Evolutionary conservation across 2,329 filamentous ascomycete genomes (phyloP).

Genomic region (Colletotrichum tofieldiae): DNA sequence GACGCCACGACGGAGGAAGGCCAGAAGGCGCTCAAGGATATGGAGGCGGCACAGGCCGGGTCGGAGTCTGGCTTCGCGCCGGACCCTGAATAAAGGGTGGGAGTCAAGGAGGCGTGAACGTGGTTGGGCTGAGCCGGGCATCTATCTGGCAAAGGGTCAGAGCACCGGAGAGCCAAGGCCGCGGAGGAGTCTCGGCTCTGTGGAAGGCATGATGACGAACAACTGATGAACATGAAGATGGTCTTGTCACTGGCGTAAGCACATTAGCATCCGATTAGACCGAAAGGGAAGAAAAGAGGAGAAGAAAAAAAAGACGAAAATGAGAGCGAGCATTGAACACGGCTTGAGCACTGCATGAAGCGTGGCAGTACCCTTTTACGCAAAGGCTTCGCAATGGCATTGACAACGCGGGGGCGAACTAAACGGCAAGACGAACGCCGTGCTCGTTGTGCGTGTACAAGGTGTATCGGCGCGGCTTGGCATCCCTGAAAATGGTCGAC

Average conservation of each 20-base stretch:
- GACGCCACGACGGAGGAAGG: constrained; percentile 94
- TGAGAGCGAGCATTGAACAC: constrained; percentile 25
- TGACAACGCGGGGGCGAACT: background rate
- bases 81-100: constrained; percentile 58
- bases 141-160: background rate
- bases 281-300: background rate
- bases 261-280: background rate
- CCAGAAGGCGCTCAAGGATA: constrained; percentile 81
- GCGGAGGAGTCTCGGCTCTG: background rate
- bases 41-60: constrained; percentile 69
- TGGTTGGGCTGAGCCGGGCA: background rate
- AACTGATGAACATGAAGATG: background rate
- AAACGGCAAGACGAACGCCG: constrained; percentile 9
- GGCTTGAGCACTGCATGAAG: constrained; percentile 22
- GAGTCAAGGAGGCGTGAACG: background rate
- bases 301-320: background rate
- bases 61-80: constrained; percentile 50
- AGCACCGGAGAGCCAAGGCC: background rate
- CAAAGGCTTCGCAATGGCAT: constrained; percentile 2
- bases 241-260: constrained; percentile 1
- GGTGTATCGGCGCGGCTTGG: constrained; percentile 20
- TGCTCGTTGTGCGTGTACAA: background rate
- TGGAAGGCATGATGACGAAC: background rate
- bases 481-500: constrained; percentile 1
- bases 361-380: background rate